Conservation (phyloP, 805 yeast species). For the Kodamaea leandrae region DNA sequence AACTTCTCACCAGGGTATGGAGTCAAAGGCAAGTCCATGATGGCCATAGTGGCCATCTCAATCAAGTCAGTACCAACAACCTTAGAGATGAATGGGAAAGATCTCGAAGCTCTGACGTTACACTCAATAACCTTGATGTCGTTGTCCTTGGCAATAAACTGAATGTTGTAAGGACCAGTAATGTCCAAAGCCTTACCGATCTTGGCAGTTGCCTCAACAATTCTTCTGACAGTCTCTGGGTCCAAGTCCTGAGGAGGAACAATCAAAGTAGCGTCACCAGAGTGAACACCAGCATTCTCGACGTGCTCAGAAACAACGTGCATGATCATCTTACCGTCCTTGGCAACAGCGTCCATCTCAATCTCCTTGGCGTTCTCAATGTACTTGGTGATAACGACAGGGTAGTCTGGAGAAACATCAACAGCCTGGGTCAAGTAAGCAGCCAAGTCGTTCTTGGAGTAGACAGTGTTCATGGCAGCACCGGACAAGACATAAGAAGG, state of each 20-base stretch:
- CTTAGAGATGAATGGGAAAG: conserved; percentile 97
- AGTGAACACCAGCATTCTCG: conserved; percentile 98
- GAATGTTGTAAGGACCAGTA: conserved; percentile 97
- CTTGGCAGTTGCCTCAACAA: conserved; percentile 93
- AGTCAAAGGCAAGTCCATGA: conserved; percentile 79
- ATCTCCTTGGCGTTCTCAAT: conserved; percentile 97
- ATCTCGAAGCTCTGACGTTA: conserved; percentile 98
- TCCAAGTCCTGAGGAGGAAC: conserved; percentile 96
- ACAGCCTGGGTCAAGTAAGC: conserved; percentile 90
- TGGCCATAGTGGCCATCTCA: conserved; percentile 96
- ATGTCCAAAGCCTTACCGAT: conserved; percentile 92
- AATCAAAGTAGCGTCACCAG: conserved; percentile 97
- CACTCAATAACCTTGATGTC: conserved; percentile 98
- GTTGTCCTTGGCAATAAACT: conserved; percentile 91
- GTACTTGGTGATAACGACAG: conserved; percentile 95
- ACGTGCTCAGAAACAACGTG: conserved; percentile 98
- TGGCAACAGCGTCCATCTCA: conserved; percentile 98
- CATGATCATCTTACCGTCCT: conserved; percentile 90
- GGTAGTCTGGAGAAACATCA: conserved; percentile 96
- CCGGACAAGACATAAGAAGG: conserved; percentile 97
- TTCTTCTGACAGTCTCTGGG: conserved; percentile 85
- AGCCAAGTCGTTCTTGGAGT: conserved; percentile 83
- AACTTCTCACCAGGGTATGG: conserved; percentile 89
- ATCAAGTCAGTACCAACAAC: conserved; percentile 94
- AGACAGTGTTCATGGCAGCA: conserved; percentile 98